Evolutionary conservation across 257 asterid genomes (phyloP).

Genomic region (Anisodus acutangulus): DNA sequence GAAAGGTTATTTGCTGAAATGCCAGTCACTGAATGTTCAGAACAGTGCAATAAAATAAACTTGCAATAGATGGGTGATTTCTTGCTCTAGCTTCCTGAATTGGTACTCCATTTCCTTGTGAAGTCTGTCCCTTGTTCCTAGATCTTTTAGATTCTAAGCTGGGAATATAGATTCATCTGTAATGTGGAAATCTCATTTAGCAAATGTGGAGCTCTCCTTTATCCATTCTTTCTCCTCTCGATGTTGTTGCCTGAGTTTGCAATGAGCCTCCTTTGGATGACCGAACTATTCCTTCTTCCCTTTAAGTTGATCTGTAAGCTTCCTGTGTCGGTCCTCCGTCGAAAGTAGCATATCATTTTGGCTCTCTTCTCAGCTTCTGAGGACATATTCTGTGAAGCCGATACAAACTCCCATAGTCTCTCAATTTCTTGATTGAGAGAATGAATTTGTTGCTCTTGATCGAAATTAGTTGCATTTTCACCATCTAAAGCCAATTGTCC

Average conservation of each 20-base stretch:
- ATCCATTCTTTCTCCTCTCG: constrained; percentile 54
- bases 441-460: too few relatives aligned
- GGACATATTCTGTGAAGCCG: not conserved
- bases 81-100: too few relatives aligned
- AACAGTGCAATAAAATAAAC: not conserved
- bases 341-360: constrained; percentile 42
- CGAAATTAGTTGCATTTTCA: not conserved
- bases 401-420: not conserved
- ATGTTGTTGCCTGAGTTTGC: constrained; percentile 48
- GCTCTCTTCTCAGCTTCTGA: constrained; percentile 41
- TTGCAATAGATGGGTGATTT: not conserved
- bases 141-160: too few relatives aligned
- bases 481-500: constrained; percentile 34
- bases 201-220: not conserved
- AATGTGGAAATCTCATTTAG: not conserved
- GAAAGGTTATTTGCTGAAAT: not conserved
- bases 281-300: constrained; percentile 69
- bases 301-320: constrained; percentile 65
- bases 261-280: constrained; percentile 78
- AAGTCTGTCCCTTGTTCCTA: too few relatives aligned
- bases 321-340: constrained; percentile 61
- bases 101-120: too few relatives aligned
- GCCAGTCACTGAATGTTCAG: not conserved
- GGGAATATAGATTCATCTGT: too few relatives aligned
- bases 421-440: constrained; percentile 15